Percentiles rank a stretch among this genome's conserved stretches.
phyloP scores from a whole-genome alignment of 1,284 basidiomycete species.

The Neonothopanus nambi region DNA sequence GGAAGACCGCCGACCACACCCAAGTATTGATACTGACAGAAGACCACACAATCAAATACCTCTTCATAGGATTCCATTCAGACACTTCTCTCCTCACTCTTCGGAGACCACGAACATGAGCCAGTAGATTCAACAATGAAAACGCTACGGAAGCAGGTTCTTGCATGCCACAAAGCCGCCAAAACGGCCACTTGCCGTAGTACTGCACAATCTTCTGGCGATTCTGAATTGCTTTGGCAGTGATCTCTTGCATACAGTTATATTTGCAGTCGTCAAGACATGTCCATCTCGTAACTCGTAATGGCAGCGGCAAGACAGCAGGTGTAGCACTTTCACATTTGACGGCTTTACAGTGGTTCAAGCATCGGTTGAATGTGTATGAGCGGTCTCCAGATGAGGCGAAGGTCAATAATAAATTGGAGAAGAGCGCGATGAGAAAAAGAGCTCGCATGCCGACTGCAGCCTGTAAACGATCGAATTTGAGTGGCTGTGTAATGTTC shows the following conservation, averaged over 20 bases:
- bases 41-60: conserved; percentile 72
- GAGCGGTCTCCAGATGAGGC: conserved; percentile 18
- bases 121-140: conserved; percentile 81
- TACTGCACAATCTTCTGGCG: conserved; percentile 70
- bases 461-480: too few species aligned
- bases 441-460: too few species aligned
- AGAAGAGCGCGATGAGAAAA: not conserved
- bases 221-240: conserved; percentile 53
- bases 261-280: conserved; percentile 91
- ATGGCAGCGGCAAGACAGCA: conserved; percentile 39
- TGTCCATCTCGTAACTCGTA: conserved; percentile 69
- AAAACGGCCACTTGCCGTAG: conserved; percentile 97
- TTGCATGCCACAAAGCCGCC: conserved; percentile 83
- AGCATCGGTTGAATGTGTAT: conserved; percentile 11
- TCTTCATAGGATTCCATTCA: conserved; percentile 65
- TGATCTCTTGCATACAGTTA: conserved; percentile 84
- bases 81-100: conserved; percentile 54
- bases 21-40: conserved; percentile 86
- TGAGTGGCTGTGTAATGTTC: too few species aligned
- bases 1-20: conserved; percentile 92
- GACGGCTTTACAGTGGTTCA: conserved; percentile 8
- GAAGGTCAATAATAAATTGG: not conserved
- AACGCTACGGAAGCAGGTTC: conserved; percentile 95
- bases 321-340: conserved; percentile 12
- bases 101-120: conserved; percentile 61